A percentile compares a stretch with the other conserved stretches of the same genome.
Conservation (phyloP, 179 eudicot species). For the Carnegiea gigantea region DNA sequence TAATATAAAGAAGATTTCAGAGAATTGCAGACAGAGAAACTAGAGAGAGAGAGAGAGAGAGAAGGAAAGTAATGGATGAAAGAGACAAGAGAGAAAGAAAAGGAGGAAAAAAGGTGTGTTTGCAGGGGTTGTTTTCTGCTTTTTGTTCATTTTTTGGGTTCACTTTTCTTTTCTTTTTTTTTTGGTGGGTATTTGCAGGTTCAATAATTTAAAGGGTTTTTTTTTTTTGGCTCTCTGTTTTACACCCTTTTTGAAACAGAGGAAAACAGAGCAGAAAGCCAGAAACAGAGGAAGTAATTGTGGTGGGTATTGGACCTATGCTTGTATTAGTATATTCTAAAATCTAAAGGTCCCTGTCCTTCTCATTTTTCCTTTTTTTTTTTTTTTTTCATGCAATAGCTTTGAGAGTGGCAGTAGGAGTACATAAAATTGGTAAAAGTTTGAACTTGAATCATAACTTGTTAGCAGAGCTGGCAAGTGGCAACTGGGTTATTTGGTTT, state of each 20-base stretch:
- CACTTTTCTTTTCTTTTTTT: background rate
- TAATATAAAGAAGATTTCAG: slow-evolving; percentile 4
- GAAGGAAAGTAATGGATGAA: slow-evolving; percentile 27
- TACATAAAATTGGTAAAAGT: background rate
- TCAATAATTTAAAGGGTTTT: slow-evolving; percentile 1
- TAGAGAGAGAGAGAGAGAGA: background rate
- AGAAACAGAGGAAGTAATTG: slow-evolving; percentile 28
- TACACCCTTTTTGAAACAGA: slow-evolving; percentile 13
- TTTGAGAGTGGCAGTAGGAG: background rate
- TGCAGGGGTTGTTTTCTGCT: slow-evolving; percentile 27
- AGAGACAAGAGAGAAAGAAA: slow-evolving; percentile 28
- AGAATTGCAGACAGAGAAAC: background rate
- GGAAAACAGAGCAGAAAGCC: slow-evolving; percentile 23
- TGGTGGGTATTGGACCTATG: slow-evolving; percentile 5
- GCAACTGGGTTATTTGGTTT: too few relatives aligned
- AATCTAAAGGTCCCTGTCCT: slow-evolving; percentile 15
- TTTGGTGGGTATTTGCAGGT: background rate
- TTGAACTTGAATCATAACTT: too few relatives aligned
- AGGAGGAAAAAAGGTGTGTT: slow-evolving; percentile 18
- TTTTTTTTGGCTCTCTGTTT: slow-evolving; percentile 4
- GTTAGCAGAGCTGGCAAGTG: too few relatives aligned
- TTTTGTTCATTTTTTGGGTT: slow-evolving; percentile 19
- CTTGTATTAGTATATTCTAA: slow-evolving; percentile 18
- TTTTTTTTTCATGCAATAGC: background rate
- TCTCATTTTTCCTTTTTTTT: background rate